phyloP scores from a whole-genome alignment of 2,329 filamentous ascomycete genomes.

The Phialophora verrucosa region DNA sequence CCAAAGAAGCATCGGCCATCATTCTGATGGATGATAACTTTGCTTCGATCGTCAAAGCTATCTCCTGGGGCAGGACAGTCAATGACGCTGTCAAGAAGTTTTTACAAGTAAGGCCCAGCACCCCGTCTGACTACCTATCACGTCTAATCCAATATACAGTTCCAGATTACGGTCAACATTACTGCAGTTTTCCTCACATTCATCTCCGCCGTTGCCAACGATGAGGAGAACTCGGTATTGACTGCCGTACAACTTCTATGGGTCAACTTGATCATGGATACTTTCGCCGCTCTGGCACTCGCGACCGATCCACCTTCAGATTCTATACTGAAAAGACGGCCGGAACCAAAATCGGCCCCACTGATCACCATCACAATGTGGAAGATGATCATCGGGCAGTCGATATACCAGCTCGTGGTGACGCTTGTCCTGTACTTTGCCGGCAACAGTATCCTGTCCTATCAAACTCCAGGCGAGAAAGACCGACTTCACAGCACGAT shows the following conservation, averaged over 20 bases:
- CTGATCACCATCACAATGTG: conserved; percentile 52
- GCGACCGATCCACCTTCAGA: conserved; percentile 65
- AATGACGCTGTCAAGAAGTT: conserved; percentile 80
- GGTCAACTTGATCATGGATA: conserved; percentile 72
- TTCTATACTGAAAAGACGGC: conserved; percentile 59
- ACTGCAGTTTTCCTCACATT: conserved; percentile 68
- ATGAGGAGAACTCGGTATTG: conserved; percentile 63
- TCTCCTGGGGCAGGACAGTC: conserved; percentile 79
- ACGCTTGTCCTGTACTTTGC: conserved; percentile 60
- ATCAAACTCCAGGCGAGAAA: conserved; percentile 49
- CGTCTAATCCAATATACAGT: conserved; percentile 44
- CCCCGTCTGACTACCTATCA: conserved; percentile 50
- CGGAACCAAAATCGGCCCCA: conserved; percentile 49
- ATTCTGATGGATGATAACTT: conserved; percentile 91
- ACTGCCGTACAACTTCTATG: conserved; percentile 69
- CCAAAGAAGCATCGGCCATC: conserved; percentile 83
- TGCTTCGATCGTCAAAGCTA: conserved; percentile 80
- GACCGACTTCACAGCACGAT: conserved; percentile 64
- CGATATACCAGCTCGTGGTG: conserved; percentile 47
- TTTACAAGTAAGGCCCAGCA: conserved; percentile 51
- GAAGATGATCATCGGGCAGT: conserved; percentile 51
- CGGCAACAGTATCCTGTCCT: conserved; percentile 61
- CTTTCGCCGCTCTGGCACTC: conserved; percentile 66
- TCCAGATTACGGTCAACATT: conserved; percentile 67
- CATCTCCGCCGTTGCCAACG: conserved; percentile 62